Evolutionary conservation across 768 basidiomycete genomes (phyloP).

Genomic region (Sutorius australiensis): DNA sequence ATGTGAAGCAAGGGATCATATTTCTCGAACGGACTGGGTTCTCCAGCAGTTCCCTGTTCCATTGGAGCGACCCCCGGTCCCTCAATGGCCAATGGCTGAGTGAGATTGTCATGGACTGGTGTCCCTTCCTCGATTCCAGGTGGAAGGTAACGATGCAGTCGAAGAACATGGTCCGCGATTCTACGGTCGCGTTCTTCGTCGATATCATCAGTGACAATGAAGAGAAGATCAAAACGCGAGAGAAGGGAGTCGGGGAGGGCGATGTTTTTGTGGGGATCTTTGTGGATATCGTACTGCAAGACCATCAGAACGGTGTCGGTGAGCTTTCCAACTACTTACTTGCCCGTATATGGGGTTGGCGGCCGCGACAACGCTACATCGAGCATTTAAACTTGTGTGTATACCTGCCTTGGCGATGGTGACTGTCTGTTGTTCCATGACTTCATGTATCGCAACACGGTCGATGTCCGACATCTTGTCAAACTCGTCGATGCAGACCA

Average conservation of each 20-base stretch:
- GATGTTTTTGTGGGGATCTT: conserved; percentile 98
- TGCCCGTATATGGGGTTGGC: conserved; percentile 99
- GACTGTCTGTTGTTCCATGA: conserved; percentile 99
- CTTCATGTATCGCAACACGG: conserved; percentile 98
- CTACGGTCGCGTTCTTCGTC: conserved; percentile 89
- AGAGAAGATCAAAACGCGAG: conserved; percentile 97
- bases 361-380: conserved; percentile 96
- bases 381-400: conserved; percentile 95
- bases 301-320: conserved; percentile 8
- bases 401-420: conserved; percentile 99
- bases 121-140: conserved; percentile 97
- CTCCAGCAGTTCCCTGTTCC: conserved; percentile 36
- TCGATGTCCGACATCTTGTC: conserved; percentile 99
- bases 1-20: conserved; percentile 93
- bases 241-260: conserved; percentile 96
- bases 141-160: conserved; percentile 95
- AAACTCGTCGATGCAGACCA: conserved; percentile 99
- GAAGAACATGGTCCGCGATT: conserved; percentile 96
- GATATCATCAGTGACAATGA: conserved; percentile 97
- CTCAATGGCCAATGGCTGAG: conserved; percentile 86
- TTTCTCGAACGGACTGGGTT: conserved; percentile 84
- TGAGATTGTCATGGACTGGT: conserved; percentile 81
- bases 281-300: conserved; percentile 95
- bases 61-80: conserved; percentile 50
- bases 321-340: conserved; percentile 41